phyloP scores from a whole-genome alignment of 1,139 yeast genomes.

The Arxiozyma telluris region DNA sequence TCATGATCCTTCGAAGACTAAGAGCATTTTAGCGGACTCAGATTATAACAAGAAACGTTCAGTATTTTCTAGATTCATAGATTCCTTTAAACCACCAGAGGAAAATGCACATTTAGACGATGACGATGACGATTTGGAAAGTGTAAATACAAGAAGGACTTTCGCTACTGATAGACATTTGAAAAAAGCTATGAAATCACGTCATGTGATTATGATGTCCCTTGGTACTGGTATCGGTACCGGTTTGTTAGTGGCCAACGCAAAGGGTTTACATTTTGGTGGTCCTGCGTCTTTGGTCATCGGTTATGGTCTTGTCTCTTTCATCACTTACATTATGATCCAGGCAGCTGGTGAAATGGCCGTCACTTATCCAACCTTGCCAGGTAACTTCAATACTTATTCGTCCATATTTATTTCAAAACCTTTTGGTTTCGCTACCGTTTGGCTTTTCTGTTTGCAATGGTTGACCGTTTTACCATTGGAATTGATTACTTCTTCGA shows the following conservation, averaged over 20 bases:
- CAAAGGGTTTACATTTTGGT: slow-evolving; percentile 52
- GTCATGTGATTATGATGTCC: slow-evolving; percentile 58
- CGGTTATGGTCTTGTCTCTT: slow-evolving; percentile 56
- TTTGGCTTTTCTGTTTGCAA: slow-evolving; percentile 71
- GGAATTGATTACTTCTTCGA: slow-evolving; percentile 68
- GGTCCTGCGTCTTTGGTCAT: slow-evolving; percentile 72
- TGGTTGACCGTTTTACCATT: slow-evolving; percentile 72
- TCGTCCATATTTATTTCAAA: slow-evolving; percentile 56
- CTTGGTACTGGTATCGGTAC: slow-evolving; percentile 78
- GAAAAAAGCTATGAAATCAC: slow-evolving; percentile 38
- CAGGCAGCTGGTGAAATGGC: slow-evolving; percentile 78
- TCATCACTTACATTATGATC: slow-evolving; percentile 59
- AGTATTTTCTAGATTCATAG: slow-evolving; percentile 2
- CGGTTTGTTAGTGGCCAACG: slow-evolving; percentile 66
- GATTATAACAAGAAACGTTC: background rate
- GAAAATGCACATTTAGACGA: background rate
- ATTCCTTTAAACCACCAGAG: slow-evolving; percentile 6
- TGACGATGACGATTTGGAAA: slow-evolving; percentile 1
- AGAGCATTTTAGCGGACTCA: background rate
- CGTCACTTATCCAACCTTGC: slow-evolving; percentile 58
- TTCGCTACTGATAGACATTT: slow-evolving; percentile 18
- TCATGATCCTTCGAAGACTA: background rate
- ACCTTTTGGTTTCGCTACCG: slow-evolving; percentile 72
- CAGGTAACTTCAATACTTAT: slow-evolving; percentile 68
- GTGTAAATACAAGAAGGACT: background rate